phyloP scores from a whole-genome alignment of 2,329 filamentous ascomycete species.

The Aspergillus udagawae region DNA sequence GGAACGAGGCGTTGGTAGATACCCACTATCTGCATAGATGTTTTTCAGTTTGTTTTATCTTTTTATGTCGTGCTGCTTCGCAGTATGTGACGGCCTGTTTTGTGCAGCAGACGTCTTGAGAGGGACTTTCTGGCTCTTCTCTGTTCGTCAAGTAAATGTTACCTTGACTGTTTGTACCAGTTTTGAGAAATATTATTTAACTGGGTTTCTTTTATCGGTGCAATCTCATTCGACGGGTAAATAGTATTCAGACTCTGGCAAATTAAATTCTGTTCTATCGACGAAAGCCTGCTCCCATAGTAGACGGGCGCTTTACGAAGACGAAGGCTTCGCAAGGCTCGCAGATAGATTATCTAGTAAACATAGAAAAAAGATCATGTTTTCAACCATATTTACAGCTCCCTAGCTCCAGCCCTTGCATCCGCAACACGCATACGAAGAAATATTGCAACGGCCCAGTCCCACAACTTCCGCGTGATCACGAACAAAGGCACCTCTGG shows the following conservation, averaged over 20 bases:
- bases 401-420: constrained; percentile 17
- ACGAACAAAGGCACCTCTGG: constrained; percentile 56
- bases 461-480: constrained; percentile 43
- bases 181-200: background rate
- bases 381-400: constrained; percentile 15
- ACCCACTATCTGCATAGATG: constrained; percentile 37
- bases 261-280: background rate
- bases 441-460: constrained; percentile 33
- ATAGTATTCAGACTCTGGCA: background rate
- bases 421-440: constrained; percentile 33
- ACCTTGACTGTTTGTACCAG: background rate
- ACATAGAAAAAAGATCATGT: background rate
- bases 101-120: background rate
- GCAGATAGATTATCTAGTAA: background rate
- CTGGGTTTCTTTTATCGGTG: background rate
- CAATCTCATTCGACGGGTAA: background rate
- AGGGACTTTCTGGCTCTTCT: background rate
- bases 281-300: too few relatives aligned
- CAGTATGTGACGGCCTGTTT: background rate
- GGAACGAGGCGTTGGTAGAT: constrained; percentile 44
- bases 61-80: constrained; percentile 12
- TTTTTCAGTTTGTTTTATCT: constrained; percentile 21
- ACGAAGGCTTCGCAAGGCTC: too few relatives aligned
- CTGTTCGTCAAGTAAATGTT: background rate
- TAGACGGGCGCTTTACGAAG: too few relatives aligned